Evolutionary conservation across 2,329 filamentous ascomycete genomes (phyloP), one percentile per base, ranked within the genome.

Genomic region (Ophiostoma ips): DNA sequence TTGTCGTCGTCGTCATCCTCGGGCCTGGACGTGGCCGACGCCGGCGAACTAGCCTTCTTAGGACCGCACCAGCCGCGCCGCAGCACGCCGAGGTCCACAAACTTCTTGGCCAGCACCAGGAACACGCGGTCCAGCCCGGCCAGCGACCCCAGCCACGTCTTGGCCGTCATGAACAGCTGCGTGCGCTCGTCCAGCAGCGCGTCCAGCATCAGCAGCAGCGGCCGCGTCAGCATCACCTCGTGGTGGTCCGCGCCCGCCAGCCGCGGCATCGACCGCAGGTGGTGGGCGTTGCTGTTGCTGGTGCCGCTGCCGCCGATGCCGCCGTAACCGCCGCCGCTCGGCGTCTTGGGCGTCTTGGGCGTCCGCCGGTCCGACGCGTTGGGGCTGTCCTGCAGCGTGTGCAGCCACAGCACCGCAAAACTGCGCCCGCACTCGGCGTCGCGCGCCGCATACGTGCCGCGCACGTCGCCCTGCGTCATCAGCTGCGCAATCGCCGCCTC

Each of bases 321-420:
- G 33, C 11, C 33, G 33, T 12, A 4, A 4, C 5, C 55, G 53
- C 63, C 50, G 56, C 24, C 8, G 24, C 24, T 63, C 31, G 68
- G 68, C 1, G 66, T 65, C 56, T 71, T 76, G 6, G 71, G 68
- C 1, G 67, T 64, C 55, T 71, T 75, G 6, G 72, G 67, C 6
- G 68, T 65, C 52, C 73, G 67, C n/a, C 74, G 66, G 49, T 78
- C 75, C 31, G 56, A 53, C 50, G 58, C 52, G 11, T 70, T 65
- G 16, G 69, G 65, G 59, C 71, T 75, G 53, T 80, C 79, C 59
- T 82, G 78, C 28, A 83, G 63, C 18, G 76, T 86, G 61, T 94
- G 87, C n/a, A 81, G 82, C 87, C 88, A 95, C 3, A 94, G 66
- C 4, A 87, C 76, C 37, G 76, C 72, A 61, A 94, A 90, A 12